A percentile compares a stretch with the other conserved stretches of the same genome.
These are phyloP conservation scores for Ophiocordyceps polyrhachis-furcata DNA, from an alignment of 2,329 filamentous ascomycete species.

Conservation along the genomic window DNA sequence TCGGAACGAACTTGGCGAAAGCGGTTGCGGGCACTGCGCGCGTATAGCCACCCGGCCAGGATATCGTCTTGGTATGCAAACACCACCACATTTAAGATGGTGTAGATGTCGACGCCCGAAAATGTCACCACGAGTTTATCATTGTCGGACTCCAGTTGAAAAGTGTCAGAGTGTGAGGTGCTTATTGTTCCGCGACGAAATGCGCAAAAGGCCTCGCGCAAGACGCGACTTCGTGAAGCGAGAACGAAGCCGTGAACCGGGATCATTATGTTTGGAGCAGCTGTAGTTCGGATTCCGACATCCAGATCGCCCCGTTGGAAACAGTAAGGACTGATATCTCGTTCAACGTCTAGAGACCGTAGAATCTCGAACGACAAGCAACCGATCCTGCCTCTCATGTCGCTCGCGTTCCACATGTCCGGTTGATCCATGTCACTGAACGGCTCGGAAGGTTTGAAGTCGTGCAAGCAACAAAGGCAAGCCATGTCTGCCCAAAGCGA, in stretches of 20 bases:
- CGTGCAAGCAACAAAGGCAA: conserved; percentile 47
- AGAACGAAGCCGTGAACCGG: conserved; percentile 74
- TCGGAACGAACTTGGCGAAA: conserved; percentile 70
- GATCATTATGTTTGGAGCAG: conserved; percentile 48
- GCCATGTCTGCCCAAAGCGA: conserved; percentile 57
- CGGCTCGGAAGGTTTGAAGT: conserved; percentile 30
- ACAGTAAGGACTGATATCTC: conserved; percentile 34
- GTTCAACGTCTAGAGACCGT: conserved; percentile 45
- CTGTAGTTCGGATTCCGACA: conserved; percentile 32
- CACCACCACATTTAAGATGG: conserved; percentile 59
- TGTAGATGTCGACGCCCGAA: conserved; percentile 52
- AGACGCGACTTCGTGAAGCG: conserved; percentile 48
- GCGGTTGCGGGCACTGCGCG: conserved; percentile 44
- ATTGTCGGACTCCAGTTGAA: conserved; percentile 18
- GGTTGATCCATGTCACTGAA: conserved; percentile 10
- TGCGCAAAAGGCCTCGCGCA: conserved; percentile 43
- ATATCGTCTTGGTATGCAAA: conserved; percentile 67
- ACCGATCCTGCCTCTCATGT: conserved; percentile 25
- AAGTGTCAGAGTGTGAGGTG: conserved; percentile 9
- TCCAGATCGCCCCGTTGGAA: conserved; percentile 23
- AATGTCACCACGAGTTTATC: conserved; percentile 44
- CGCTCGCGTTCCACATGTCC: conserved; percentile 21
- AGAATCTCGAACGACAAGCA: conserved; percentile 33
- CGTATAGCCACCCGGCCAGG: conserved; percentile 75
- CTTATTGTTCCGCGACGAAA: conserved; percentile 21